phyloP scores from a whole-genome alignment of 306 rosid genomes.

The Pyrus pyrifolia region DNA sequence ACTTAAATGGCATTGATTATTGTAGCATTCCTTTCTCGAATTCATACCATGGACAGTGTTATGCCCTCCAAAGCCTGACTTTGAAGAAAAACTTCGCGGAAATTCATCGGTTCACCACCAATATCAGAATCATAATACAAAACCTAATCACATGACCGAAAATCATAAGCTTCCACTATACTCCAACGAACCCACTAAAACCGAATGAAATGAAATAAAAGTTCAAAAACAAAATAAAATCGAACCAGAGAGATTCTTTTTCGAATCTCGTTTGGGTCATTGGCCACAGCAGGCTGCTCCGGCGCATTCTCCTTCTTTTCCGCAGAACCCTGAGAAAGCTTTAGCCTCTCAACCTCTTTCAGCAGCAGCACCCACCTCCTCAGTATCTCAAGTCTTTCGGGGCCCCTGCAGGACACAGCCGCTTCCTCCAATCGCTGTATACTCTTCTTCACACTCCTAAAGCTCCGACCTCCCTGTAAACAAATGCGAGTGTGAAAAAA shows the following conservation, averaged over 20 bases:
- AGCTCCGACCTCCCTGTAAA: slow-evolving; percentile 58
- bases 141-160: slow-evolving; percentile 36
- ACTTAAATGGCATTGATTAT: neutral
- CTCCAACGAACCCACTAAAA: neutral
- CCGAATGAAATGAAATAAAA: neutral
- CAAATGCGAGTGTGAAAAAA: neutral
- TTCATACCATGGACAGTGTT: slow-evolving; percentile 81
- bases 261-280: slow-evolving; percentile 59
- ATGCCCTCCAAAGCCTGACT: slow-evolving; percentile 98
- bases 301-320: slow-evolving; percentile 54
- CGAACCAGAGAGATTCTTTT: slow-evolving; percentile 62
- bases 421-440: slow-evolving; percentile 83
- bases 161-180: neutral
- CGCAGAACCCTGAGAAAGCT: slow-evolving; percentile 24
- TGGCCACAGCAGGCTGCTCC: slow-evolving; percentile 48
- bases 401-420: slow-evolving; percentile 64
- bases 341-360: slow-evolving; percentile 60
- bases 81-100: slow-evolving; percentile 82
- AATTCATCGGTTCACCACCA: slow-evolving; percentile 84
- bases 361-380: slow-evolving; percentile 84
- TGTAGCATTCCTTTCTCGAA: neutral
- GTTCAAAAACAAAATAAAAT: neutral
- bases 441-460: slow-evolving; percentile 59
- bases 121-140: slow-evolving; percentile 73
- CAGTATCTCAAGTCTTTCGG: slow-evolving; percentile 70